These are phyloP conservation scores for Trapa incisa DNA, from an alignment of 345 rosid species.

Conservation along the genomic window DNA sequence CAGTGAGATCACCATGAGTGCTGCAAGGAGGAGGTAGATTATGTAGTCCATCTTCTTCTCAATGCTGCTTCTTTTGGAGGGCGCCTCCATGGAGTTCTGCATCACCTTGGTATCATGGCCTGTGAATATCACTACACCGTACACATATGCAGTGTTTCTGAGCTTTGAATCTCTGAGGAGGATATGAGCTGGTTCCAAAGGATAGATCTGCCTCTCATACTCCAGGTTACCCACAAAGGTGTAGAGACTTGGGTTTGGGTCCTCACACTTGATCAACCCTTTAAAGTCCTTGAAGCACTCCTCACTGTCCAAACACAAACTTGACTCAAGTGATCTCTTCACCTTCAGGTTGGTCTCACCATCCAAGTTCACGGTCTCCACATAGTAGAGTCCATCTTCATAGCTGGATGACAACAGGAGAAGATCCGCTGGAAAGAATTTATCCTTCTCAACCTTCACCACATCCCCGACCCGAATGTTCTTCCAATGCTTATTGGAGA, in stretches of 20 bases:
- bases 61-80: conserved; percentile 57
- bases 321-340: conserved; percentile 49
- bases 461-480: conserved; percentile 51
- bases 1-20: conserved; percentile 41
- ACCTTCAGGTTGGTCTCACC: conserved; percentile 70
- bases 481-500: conserved; percentile 38
- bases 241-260: conserved; percentile 65
- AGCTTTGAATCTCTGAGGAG: conserved; percentile 74
- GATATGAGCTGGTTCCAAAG: conserved; percentile 43
- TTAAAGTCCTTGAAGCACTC: conserved; percentile 27
- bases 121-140: conserved; percentile 56
- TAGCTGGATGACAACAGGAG: conserved; percentile 58
- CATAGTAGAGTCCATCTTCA: conserved; percentile 71
- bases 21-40: conserved; percentile 48
- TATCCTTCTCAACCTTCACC: conserved; percentile 46
- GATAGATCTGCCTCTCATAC: conserved; percentile 28
- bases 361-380: conserved; percentile 77
- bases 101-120: conserved; percentile 61
- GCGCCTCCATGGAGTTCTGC: conserved; percentile 51
- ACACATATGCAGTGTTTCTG: conserved; percentile 44
- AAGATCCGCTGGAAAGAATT: conserved; percentile 56
- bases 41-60: conserved; percentile 62
- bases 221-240: conserved; percentile 59
- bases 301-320: conserved; percentile 32
- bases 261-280: conserved; percentile 44